Evolutionary conservation across 495 filamentous ascomycete genomes (phyloP).

Genomic region (Aspergillus cavernicola): DNA sequence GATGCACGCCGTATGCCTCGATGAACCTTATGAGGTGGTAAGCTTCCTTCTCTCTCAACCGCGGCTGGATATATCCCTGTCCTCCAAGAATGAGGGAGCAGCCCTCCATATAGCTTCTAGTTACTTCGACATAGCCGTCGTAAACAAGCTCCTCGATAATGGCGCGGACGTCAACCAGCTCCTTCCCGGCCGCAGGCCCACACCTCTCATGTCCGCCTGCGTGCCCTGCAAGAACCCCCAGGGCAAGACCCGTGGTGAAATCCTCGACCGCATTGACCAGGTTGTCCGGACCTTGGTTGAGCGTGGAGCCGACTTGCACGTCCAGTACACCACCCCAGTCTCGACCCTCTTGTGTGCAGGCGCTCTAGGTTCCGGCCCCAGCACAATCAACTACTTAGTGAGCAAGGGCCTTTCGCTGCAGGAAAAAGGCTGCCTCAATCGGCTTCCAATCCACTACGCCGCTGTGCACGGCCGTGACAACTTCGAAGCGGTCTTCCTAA

Average conservation of each 20-base stretch:
- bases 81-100: background rate
- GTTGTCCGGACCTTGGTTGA: background rate
- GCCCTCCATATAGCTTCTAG: background rate
- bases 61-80: background rate
- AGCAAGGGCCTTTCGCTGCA: background rate
- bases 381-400: background rate
- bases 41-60: background rate
- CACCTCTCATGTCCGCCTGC: background rate
- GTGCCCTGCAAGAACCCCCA: background rate
- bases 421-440: background rate
- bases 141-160: background rate
- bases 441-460: background rate
- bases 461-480: background rate
- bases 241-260: background rate
- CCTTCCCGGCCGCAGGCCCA: background rate
- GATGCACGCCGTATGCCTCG: background rate
- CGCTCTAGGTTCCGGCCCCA: background rate
- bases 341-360: background rate
- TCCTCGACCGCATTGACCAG: background rate
- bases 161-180: background rate
- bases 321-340: background rate
- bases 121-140: background rate
- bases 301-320: background rate
- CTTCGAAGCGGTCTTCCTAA: background rate
- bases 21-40: background rate